Evolutionary conservation across 2,329 filamentous ascomycete genomes (phyloP), one percentile per base, ranked within the genome.

Genomic region (Cladosporium sp.): DNA sequence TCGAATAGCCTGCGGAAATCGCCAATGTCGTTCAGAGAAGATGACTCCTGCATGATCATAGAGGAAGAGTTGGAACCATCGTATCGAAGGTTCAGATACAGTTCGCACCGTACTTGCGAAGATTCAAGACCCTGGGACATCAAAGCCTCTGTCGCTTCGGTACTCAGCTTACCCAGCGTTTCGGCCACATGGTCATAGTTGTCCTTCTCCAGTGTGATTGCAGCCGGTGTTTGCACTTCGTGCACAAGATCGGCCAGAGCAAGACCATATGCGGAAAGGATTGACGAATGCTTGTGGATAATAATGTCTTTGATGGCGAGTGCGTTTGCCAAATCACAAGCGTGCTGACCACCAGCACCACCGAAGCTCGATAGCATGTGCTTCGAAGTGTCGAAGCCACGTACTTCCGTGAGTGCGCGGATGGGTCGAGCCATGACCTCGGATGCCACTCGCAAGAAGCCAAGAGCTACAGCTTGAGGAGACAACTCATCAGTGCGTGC

Each of bases 371-470:
- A 88, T 36, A 95, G 76, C 12, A 88, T 76, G 67, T 95, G 89
- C 56, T 85, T 86, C 1, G 86, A 87, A 0, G 88, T 90, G 63
- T 94, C 88, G 56, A 91, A 88, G 0, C 90, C 90, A 65, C 91
- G 88, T 19, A 88, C 89, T 66, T 95, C 89, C 0, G 89, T 95
- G 54, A 95, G 78, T 32, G 87, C 88, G 22, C 90, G 78, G 55
- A 95, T 95, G 0, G 89, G 89, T 30, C 88, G 76, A 1, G 85
- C 87, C 88, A 94, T 93, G 11, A 86, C 82, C 68, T 91, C 87
- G 60, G 93, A 92, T 1, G 88, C 88, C 33, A 94, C 86, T 4
- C 86, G 85, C 62, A 94, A 73, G 64, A 93, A 94, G 0, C 89
- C 89, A 58, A 86, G 86, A 0, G 90, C 89, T 7, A 94, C 85